A percentile compares a stretch with the other conserved stretches of the same genome.
phyloP scores from a whole-genome alignment of 2,329 filamentous ascomycete species.

The Ciborinia camelliae region DNA sequence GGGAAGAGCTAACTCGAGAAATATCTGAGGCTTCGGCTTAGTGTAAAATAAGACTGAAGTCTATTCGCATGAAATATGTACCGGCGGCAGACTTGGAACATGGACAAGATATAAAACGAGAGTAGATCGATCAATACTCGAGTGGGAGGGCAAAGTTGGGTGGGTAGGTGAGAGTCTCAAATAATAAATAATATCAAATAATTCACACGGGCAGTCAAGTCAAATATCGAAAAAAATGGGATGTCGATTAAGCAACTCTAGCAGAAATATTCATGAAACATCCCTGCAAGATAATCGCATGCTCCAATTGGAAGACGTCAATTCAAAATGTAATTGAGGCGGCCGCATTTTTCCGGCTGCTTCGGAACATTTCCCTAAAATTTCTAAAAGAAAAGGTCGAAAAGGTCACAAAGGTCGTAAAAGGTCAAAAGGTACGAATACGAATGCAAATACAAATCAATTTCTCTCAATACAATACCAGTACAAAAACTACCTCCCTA shows the following conservation, averaged over 20 bases:
- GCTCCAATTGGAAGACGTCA: conserved; percentile 5
- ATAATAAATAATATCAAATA: background rate
- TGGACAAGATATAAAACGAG: background rate
- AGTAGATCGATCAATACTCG: background rate
- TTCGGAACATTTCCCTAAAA: background rate
- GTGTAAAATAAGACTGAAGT: background rate
- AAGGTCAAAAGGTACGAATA: background rate
- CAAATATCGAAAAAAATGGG: background rate
- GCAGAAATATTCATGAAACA: conserved; percentile 4
- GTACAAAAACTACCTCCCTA: too few species aligned
- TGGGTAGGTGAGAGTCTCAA: background rate
- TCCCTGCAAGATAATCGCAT: background rate
- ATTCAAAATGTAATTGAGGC: conserved; percentile 1
- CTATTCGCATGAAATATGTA: background rate
- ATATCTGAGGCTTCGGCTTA: background rate
- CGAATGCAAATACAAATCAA: conserved; percentile 10
- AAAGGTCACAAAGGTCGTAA: background rate
- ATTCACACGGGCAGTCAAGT: too few species aligned
- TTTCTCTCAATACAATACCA: too few species aligned
- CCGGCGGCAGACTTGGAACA: background rate
- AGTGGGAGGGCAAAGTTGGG: background rate
- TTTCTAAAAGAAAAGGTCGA: background rate
- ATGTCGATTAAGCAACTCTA: background rate
- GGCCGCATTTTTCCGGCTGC: conserved; percentile 1
- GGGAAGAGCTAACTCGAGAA: background rate